phyloP scores from a whole-genome alignment of 176 grass and related monocot species.

The Paspalum vaginatum region DNA sequence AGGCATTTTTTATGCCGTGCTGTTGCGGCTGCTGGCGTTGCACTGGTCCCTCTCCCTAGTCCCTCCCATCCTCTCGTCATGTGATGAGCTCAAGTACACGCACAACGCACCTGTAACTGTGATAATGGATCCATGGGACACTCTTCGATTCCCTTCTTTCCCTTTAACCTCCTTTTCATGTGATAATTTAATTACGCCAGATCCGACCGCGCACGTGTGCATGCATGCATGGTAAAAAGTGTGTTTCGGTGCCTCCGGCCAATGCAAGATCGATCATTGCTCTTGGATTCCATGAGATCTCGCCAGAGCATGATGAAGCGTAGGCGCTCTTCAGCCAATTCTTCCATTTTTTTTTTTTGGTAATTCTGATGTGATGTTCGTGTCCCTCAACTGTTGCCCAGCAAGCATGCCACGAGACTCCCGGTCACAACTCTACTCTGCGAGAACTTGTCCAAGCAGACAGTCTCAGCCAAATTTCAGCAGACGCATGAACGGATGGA shows the following conservation, averaged over 20 bases:
- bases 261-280: neutral
- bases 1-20: neutral
- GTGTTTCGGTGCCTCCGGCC: neutral
- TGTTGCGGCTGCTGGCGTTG: neutral
- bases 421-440: neutral
- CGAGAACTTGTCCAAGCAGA: neutral
- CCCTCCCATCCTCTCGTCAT: neutral
- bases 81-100: conserved; percentile 6
- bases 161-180: neutral
- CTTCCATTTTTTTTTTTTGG: neutral
- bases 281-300: conserved; percentile 27
- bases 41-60: neutral
- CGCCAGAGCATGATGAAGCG: neutral
- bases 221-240: neutral
- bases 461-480: neutral
- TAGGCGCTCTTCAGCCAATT: neutral
- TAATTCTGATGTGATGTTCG: neutral
- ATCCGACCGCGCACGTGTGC: conserved; percentile 30
- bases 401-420: neutral
- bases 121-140: conserved; percentile 16
- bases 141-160: neutral
- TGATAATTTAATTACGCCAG: neutral
- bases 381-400: no score
- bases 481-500: neutral
- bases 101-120: neutral